Base-by-base conservation (phyloP, 2,329 filamentous ascomycete genomes). In the Cladosporium sphaerospermum region DNA sequence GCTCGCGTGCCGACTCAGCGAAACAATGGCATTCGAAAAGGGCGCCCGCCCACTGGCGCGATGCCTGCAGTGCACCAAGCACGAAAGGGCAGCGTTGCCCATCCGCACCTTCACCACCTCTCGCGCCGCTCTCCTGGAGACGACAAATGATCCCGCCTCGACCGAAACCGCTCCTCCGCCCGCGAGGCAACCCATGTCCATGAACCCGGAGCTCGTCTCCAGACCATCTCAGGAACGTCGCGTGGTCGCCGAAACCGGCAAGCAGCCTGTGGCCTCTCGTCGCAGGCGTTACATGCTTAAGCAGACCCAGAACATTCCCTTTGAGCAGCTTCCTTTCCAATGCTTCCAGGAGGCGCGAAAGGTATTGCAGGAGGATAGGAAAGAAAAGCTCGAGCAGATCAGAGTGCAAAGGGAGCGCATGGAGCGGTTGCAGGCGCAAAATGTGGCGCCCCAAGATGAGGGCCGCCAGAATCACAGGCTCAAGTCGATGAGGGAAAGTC, bases 291-390 rank as follows among this genome's bases (percentile, higher is more conserved):
- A 72, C 46, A 69, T 68, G 40, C 59, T 69, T 23, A 54, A 56
- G 9, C 57, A 78, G 64, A 81, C 75, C 62, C 80, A 75, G 36
- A 73, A 78, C 57, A 75, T 96, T 46, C 89, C 91, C 23, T 96
- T 99, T 67, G 89, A 96, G 75, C 87, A 92, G 68, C 76, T 99
- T 61, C 93, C 93, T 14, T 99, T 95, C 74, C 92, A 97, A 78
- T 93, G 89, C 72, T 99, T 97, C 75, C 93, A 99, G 73, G 91
- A 96, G 74, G 93, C 93, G 39, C 83, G 91, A 58, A 88, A 89
- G 68, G 73, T 97, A 45, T 76, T 99, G 53, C 78, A 83, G 50
- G 82, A 81, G 52, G 93, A 99, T 69, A 82, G 92, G 39, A 76
- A 84, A 59, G 81, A 92, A 72, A 97, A 96, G 75, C 64, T 97